Conservation (phyloP, 1,139 yeast genomes). For the Pichia sp. region DNA sequence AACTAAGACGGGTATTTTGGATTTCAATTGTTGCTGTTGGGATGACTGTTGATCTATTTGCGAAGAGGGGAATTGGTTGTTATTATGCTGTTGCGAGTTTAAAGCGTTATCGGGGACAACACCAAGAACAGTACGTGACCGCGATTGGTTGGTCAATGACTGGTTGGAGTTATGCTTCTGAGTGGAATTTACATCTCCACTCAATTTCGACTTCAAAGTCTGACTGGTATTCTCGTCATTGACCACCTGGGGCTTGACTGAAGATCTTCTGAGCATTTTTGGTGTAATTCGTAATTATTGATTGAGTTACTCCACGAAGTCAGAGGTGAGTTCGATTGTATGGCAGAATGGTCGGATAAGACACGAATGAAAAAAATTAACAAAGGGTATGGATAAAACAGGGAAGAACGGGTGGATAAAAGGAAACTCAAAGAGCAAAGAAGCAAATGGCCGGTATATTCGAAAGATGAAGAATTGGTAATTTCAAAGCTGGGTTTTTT, state of each 20-base stretch:
- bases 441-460: neutral
- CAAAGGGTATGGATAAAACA: neutral
- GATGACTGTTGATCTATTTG: conserved; percentile 6
- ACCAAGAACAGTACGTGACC: conserved; percentile 28
- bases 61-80: neutral
- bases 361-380: conserved; percentile 5
- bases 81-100: conserved; percentile 18
- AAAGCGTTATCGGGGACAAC: conserved; percentile 28
- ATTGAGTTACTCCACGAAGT: neutral
- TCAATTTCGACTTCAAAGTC: conserved; percentile 4
- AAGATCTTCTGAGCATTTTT: conserved; percentile 21
- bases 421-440: neutral
- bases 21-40: conserved; percentile 8
- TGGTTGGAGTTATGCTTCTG: neutral
- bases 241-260: conserved; percentile 14
- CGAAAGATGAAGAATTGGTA: neutral
- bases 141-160: neutral
- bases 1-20: conserved; percentile 22
- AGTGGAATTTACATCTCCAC: neutral
- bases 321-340: neutral
- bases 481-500: neutral
- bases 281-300: neutral
- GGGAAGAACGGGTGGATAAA: neutral
- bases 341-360: neutral
- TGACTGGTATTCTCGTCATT: conserved; percentile 25